These are phyloP conservation scores for Pholiota microspora DNA, from an alignment of 768 basidiomycete genomes.

Conservation along the genomic window DNA sequence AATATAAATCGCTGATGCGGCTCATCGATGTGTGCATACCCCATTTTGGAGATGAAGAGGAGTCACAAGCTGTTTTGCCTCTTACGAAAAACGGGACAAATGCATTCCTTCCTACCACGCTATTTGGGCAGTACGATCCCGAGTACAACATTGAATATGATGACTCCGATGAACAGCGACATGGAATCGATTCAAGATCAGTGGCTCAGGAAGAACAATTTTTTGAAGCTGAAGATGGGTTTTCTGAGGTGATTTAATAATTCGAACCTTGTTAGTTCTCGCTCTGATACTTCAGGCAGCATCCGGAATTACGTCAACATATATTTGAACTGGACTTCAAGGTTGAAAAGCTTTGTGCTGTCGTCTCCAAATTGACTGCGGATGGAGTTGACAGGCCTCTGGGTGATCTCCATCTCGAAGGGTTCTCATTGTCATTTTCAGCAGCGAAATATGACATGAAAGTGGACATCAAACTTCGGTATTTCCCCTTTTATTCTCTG, in stretches of 20 bases:
- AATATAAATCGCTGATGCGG: constrained; percentile 91
- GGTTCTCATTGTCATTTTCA: constrained; percentile 73
- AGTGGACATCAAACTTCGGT: constrained; percentile 69
- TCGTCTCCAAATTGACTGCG: constrained; percentile 66
- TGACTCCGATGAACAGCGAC: constrained; percentile 38
- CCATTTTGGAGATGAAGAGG: constrained; percentile 56
- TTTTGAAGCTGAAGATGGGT: constrained; percentile 70
- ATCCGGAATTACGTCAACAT: constrained; percentile 47
- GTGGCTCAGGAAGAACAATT: constrained; percentile 49
- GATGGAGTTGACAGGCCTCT: constrained; percentile 69
- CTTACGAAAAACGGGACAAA: constrained; percentile 26
- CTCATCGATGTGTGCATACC: constrained; percentile 91
- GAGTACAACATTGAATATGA: constrained; percentile 74
- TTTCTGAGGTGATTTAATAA: constrained; percentile 42
- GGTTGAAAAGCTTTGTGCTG: constrained; percentile 79
- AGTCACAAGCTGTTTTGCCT: constrained; percentile 13
- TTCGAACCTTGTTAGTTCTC: not conserved
- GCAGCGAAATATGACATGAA: constrained; percentile 84
- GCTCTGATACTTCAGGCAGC: constrained; percentile 22
- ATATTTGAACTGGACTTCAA: constrained; percentile 85
- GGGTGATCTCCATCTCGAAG: constrained; percentile 76
- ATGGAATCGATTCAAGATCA: constrained; percentile 33
- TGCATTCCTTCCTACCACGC: constrained; percentile 48
- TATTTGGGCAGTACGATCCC: constrained; percentile 51
- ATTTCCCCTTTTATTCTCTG: constrained; percentile 11